Conservation (phyloP, 345 rosid genomes). For the Erodium maritimum region DNA sequence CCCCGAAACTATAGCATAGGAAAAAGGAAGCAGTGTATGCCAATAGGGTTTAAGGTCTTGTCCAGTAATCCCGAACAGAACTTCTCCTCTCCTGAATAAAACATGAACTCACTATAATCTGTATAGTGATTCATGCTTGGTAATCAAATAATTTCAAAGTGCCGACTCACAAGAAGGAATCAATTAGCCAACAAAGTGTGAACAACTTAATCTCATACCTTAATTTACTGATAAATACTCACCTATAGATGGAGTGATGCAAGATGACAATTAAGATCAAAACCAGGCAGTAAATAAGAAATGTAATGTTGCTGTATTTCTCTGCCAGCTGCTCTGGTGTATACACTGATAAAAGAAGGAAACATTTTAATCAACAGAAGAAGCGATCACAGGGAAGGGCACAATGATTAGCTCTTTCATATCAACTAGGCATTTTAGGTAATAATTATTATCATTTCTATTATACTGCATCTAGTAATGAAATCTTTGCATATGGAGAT, state of each 20-base stretch:
- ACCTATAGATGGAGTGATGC: conserved; percentile 75
- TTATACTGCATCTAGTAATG: too few species aligned
- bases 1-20: conserved; percentile 94
- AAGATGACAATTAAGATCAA: conserved; percentile 55
- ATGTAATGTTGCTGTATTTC: conserved; percentile 75
- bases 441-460: not conserved
- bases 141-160: not conserved
- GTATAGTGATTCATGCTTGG: not conserved
- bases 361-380: not conserved
- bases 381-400: not conserved
- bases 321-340: conserved; percentile 94
- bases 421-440: not conserved
- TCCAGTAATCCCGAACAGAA: conserved; percentile 49
- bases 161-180: not conserved
- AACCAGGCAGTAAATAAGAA: conserved; percentile 72
- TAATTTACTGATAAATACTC: conserved; percentile 4
- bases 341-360: conserved; percentile 44
- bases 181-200: not conserved
- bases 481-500: not conserved
- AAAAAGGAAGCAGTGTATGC: conserved; percentile 85
- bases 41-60: conserved; percentile 73
- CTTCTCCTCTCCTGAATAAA: conserved; percentile 76
- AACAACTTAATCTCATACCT: not conserved
- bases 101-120: not conserved
- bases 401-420: not conserved